Evolutionary conservation across 257 asterid species (phyloP).

Genomic region (Orobanche coerulescens): DNA sequence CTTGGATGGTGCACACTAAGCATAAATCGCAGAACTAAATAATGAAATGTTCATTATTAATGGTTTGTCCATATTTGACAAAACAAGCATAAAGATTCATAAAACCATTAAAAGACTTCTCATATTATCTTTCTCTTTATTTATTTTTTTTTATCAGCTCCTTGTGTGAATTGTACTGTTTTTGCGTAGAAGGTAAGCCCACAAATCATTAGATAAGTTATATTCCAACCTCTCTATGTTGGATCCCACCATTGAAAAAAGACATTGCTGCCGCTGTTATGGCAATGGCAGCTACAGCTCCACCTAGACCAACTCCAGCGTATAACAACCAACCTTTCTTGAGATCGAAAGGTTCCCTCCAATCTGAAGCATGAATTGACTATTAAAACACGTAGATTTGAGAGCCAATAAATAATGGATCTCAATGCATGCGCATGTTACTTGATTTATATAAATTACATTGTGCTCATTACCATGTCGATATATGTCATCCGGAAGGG

Average conservation of each 20-base stretch:
- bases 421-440: background rate
- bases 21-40: background rate
- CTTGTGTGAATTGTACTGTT: background rate
- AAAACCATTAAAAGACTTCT: too few species aligned
- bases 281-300: slow-evolving; percentile 72
- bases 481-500: slow-evolving; percentile 84
- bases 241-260: slow-evolving; percentile 63
- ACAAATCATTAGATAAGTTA: slow-evolving; percentile 10
- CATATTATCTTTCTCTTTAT: too few species aligned
- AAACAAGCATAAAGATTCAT: background rate
- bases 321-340: slow-evolving; percentile 86
- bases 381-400: slow-evolving; percentile 7
- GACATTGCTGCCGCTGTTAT: slow-evolving; percentile 67
- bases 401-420: background rate
- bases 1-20: background rate
- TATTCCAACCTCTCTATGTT: slow-evolving; percentile 81
- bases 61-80: background rate
- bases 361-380: slow-evolving; percentile 42
- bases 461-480: slow-evolving; percentile 56
- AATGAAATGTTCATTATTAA: background rate
- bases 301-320: slow-evolving; percentile 89
- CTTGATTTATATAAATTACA: background rate
- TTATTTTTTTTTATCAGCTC: background rate
- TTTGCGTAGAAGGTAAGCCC: background rate
- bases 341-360: slow-evolving; percentile 76